Evolutionary conservation across 2,329 filamentous ascomycete genomes (phyloP).

Genomic region (Fusarium sp.): DNA sequence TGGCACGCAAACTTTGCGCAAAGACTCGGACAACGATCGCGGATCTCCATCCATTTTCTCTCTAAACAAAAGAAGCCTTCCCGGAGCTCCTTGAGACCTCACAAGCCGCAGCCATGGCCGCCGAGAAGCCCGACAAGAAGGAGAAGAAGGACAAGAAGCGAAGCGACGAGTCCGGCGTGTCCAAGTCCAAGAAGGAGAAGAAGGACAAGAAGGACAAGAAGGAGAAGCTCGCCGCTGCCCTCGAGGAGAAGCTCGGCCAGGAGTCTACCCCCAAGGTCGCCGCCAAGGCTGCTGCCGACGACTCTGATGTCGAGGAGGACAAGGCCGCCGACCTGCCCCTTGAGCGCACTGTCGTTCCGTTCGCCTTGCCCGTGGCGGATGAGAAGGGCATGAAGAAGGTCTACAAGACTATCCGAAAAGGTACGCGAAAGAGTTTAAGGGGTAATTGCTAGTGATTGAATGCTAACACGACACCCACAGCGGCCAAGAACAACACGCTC

Average conservation of each 20-base stretch:
- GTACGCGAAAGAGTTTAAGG: slow-evolving; percentile 51
- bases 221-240: slow-evolving; percentile 74
- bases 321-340: slow-evolving; percentile 56
- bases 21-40: slow-evolving; percentile 27
- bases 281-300: slow-evolving; percentile 57
- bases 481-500: slow-evolving; percentile 93
- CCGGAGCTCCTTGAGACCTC: slow-evolving; percentile 20
- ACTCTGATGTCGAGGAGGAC: slow-evolving; percentile 61
- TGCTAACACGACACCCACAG: slow-evolving; percentile 61
- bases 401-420: slow-evolving; percentile 68
- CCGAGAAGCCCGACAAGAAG: slow-evolving; percentile 63
- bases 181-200: slow-evolving; percentile 70
- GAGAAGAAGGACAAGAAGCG: slow-evolving; percentile 72
- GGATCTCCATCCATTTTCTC: background rate
- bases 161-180: slow-evolving; percentile 65
- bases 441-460: background rate
- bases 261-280: slow-evolving; percentile 59
- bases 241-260: slow-evolving; percentile 74
- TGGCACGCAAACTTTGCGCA: slow-evolving; percentile 22
- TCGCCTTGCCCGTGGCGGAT: slow-evolving; percentile 83
- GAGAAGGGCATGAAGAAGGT: slow-evolving; percentile 79
- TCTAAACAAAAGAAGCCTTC: slow-evolving; percentile 8
- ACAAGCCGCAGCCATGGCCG: slow-evolving; percentile 55
- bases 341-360: slow-evolving; percentile 78
- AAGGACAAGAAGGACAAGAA: slow-evolving; percentile 79